Evolutionary conservation across 345 rosid species (phyloP), one percentile per base, ranked within the genome.

Genomic region (Garcia nutans): DNA sequence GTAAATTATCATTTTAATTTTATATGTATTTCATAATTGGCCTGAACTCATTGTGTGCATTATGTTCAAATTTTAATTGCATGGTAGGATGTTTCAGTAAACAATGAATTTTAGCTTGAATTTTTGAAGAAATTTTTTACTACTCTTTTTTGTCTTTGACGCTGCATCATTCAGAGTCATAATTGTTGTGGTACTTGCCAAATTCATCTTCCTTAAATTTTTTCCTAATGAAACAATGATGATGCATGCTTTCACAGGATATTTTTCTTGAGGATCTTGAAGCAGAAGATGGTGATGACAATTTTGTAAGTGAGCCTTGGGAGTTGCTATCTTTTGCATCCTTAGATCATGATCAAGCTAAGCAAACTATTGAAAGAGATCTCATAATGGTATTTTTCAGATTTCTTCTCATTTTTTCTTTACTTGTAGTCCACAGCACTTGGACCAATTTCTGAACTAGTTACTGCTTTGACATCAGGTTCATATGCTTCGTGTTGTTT

Each of bases 401-500:
- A 47, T 41, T 42, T 70, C 54, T 66, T 79, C 67, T 56, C 75
- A 23, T 56, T 69, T 52, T 52, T 74, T 70, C 73, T 17, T 52
- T 52, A 52, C 3, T 67, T 31, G 72, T 59, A 74, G 8, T 7
- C 55, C 41, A 41, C 23, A 26, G 67, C 78, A 57, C 50, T 59
- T 68, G 57, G 24, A 77, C 24, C 77, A 61, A 60, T 72, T 24
- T 72, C 63, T 23, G 24, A 41, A 20, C 73, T 71, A 68, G 72
- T 20, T 68, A 10, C 31, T 63, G 54, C 47, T 74, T 60, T 52
- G 63, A n/a, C 19, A 41, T 66, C 74, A 93, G 98, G 91, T 88
- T 81, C 97, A 95, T 87, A 83, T 95, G 72, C 93, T 95, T 82
- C 97, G 81, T 17, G 93, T 93, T 73, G 96, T 91, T 68, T 92